Evolutionary conservation across 495 filamentous ascomycete genomes (phyloP), one percentile per base, ranked within the genome.

Genomic region (Hypoxylon rickii): DNA sequence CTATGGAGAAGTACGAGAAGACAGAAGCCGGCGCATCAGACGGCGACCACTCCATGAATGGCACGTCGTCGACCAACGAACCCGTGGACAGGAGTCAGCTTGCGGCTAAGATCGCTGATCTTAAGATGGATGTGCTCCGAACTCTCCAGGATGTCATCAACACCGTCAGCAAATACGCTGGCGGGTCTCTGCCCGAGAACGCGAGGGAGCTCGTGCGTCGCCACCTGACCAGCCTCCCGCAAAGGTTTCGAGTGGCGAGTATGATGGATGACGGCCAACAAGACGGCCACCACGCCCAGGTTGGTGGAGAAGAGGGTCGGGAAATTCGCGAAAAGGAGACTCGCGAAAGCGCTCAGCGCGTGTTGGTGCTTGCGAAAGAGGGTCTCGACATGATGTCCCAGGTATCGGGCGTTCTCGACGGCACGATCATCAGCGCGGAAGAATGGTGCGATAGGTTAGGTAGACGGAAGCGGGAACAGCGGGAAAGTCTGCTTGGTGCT

Each of bases 381-480:
- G 89, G 90, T 2, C 78, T 97, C 17, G 89, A 95, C 58, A 93
- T 96, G 82, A 88, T 96, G 80, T 76, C 80, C 0, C 88, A 95
- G 66, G 90, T 97, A 34, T 89, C 82, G 18, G 83, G 82, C 0
- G 86, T 93, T 0, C 82, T 96, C 18, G 86, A 90, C 61, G 83
- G 86, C n/a, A 96, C 92, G 3, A 83, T 96, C 21, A 79, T 84
- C 29, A 89, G 86, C 64, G 93, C 93, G 3, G 91, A 96, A 69
- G 82, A 85, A 64, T 96, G 93, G 93, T 87, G 89, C 55, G 84
- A 88, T 32, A 77, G 85, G 13, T 72, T 95, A 24, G 88, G 89
- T 13, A 80, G 78, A 58, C 79, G 81, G 67, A 79, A 68, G 56
- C 52, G 64, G 13, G 65, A 69, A 22, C 64, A 68, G 22, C 47